Evolutionary conservation across 2,329 filamentous ascomycete species (phyloP).

Genomic region (Dendryphion nanum): DNA sequence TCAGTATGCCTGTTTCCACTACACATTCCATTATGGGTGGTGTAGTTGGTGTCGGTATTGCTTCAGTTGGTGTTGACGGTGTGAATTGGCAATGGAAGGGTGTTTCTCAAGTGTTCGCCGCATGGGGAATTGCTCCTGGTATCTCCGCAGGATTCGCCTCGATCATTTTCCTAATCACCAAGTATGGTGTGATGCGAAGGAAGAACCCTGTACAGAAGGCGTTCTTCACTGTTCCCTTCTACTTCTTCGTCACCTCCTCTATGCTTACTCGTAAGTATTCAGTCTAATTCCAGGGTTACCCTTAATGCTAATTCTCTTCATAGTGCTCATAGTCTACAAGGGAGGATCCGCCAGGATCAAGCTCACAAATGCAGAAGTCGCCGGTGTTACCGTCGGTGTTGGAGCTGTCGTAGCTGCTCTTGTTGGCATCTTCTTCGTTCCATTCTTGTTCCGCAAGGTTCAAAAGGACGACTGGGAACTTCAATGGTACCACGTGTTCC

Average conservation of each 20-base stretch:
- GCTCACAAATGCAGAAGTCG: constrained; percentile 50
- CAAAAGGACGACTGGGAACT: constrained; percentile 62
- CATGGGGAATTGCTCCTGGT: constrained; percentile 60
- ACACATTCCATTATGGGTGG: constrained; percentile 50
- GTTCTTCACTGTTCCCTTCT: constrained; percentile 54
- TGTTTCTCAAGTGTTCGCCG: constrained; percentile 59
- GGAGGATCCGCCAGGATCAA: constrained; percentile 47
- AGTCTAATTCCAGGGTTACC: constrained; percentile 12
- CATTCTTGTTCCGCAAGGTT: constrained; percentile 59
- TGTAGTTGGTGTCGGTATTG: constrained; percentile 46
- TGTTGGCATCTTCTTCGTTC: constrained; percentile 55
- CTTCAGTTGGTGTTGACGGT: constrained; percentile 53
- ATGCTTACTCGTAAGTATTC: constrained; percentile 47
- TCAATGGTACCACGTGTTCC: constrained; percentile 53
- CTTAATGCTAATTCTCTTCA: not conserved
- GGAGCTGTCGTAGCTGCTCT: constrained; percentile 53
- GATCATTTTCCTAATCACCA: constrained; percentile 56
- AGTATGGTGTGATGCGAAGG: constrained; percentile 56
- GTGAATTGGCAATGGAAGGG: constrained; percentile 59
- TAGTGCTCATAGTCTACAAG: constrained; percentile 44
- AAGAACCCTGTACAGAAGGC: constrained; percentile 54
- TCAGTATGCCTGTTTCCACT: constrained; percentile 55
- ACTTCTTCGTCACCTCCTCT: constrained; percentile 56
- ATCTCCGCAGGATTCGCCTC: constrained; percentile 55
- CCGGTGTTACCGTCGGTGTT: constrained; percentile 55